A percentile compares a stretch with the other conserved stretches of the same genome.
These are phyloP conservation scores for Aspergillus sclerotioniger DNA, from an alignment of 495 filamentous ascomycete species.

Conservation along the genomic window DNA sequence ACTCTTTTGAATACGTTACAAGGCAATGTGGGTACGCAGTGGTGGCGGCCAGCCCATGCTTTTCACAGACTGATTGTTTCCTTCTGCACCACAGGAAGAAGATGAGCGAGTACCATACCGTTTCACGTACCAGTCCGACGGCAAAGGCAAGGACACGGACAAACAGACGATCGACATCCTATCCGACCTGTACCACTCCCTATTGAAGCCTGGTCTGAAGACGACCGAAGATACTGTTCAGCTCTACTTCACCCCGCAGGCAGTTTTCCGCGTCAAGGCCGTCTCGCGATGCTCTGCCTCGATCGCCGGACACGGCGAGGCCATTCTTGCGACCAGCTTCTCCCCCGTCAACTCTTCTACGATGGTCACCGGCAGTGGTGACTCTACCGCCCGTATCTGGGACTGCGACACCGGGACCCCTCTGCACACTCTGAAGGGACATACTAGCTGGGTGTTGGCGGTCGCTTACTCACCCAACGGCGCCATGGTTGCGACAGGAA, in stretches of 20 bases:
- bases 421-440: slow-evolving; percentile 83
- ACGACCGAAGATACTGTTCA: slow-evolving; percentile 73
- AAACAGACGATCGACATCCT: slow-evolving; percentile 57
- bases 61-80: neutral
- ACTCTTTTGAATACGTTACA: slow-evolving; percentile 86
- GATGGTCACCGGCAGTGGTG: slow-evolving; percentile 87
- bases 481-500: slow-evolving; percentile 79
- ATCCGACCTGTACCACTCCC: slow-evolving; percentile 70
- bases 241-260: slow-evolving; percentile 84
- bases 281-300: slow-evolving; percentile 86
- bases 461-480: slow-evolving; percentile 86
- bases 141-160: slow-evolving; percentile 50
- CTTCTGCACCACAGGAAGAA: slow-evolving; percentile 49
- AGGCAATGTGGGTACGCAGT: slow-evolving; percentile 61
- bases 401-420: slow-evolving; percentile 95
- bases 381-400: slow-evolving; percentile 90
- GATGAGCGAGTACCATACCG: slow-evolving; percentile 85
- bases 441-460: slow-evolving; percentile 89
- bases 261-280: slow-evolving; percentile 90
- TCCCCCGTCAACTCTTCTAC: slow-evolving; percentile 76
- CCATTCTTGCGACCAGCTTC: slow-evolving; percentile 86
- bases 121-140: slow-evolving; percentile 66
- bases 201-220: slow-evolving; percentile 61
- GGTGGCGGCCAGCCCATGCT: neutral
- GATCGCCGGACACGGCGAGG: slow-evolving; percentile 87